phyloP scores from a whole-genome alignment of 495 filamentous ascomycete genomes.

The Xanthoparmelia taractica region DNA sequence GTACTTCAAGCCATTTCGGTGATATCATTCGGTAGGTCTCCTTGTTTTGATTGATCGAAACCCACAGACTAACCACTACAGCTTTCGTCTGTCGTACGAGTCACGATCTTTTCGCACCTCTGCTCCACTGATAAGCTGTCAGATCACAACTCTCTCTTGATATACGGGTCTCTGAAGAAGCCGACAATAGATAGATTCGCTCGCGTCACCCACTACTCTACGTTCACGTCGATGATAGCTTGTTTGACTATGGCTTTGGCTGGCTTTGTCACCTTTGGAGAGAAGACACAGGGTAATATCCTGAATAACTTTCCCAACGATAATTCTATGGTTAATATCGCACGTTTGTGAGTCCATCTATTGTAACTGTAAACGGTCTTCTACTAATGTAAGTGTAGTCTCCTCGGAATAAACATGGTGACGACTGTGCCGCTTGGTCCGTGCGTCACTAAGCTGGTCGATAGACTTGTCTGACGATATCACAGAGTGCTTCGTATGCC shows the following conservation, averaged over 20 bases:
- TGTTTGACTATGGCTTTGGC: slow-evolving; percentile 82
- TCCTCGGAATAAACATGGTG: slow-evolving; percentile 96
- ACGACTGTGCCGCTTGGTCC: slow-evolving; percentile 73
- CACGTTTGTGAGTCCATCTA: slow-evolving; percentile 55
- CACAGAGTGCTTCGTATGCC: slow-evolving; percentile 84
- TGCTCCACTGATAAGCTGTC: background rate
- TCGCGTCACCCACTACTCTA: slow-evolving; percentile 85
- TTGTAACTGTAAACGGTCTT: background rate
- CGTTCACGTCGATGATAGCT: slow-evolving; percentile 76
- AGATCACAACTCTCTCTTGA: slow-evolving; percentile 94
- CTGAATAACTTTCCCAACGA: slow-evolving; percentile 92
- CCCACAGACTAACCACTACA: slow-evolving; percentile 32
- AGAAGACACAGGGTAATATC: slow-evolving; percentile 86
- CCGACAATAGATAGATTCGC: slow-evolving; percentile 93
- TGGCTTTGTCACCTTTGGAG: slow-evolving; percentile 88
- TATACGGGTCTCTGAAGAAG: slow-evolving; percentile 90
- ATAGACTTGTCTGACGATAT: background rate
- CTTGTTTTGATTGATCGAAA: background rate
- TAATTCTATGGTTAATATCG: slow-evolving; percentile 88
- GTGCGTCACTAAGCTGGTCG: background rate
- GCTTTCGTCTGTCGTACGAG: slow-evolving; percentile 76
- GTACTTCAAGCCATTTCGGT: slow-evolving; percentile 95
- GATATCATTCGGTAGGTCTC: slow-evolving; percentile 64
- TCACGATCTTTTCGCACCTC: slow-evolving; percentile 16
- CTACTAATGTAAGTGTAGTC: slow-evolving; percentile 39